These are phyloP conservation scores for Carnegiea gigantea DNA, from an alignment of 179 eudicot species.

Conservation along the genomic window DNA sequence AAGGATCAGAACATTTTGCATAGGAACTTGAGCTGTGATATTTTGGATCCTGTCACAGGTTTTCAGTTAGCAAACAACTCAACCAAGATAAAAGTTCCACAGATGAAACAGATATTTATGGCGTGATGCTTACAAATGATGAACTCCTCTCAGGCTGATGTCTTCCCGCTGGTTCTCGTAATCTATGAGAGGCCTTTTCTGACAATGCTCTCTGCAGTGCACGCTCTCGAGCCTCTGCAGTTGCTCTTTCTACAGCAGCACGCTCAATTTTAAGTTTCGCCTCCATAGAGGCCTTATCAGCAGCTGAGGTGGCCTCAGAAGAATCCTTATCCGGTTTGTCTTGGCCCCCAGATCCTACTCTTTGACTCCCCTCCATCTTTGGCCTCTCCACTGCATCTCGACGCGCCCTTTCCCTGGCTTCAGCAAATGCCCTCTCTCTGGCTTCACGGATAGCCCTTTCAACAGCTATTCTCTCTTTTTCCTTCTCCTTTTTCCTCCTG, in stretches of 20 bases:
- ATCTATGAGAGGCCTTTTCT: slow-evolving; percentile 51
- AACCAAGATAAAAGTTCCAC: slow-evolving; percentile 6
- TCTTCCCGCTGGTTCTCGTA: slow-evolving; percentile 45
- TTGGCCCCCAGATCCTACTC: slow-evolving; percentile 53
- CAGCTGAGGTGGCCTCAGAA: slow-evolving; percentile 35
- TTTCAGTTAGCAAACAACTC: slow-evolving; percentile 17
- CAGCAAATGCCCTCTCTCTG: slow-evolving; percentile 92
- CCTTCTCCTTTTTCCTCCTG: slow-evolving; percentile 65
- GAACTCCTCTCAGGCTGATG: slow-evolving; percentile 35
- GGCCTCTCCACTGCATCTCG: slow-evolving; percentile 89
- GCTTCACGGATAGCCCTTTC: slow-evolving; percentile 93
- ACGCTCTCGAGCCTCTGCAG: slow-evolving; percentile 94
- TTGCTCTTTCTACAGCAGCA: slow-evolving; percentile 95
- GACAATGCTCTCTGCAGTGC: slow-evolving; percentile 83
- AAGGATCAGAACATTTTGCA: slow-evolving; percentile 27
- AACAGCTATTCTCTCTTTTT: slow-evolving; percentile 70
- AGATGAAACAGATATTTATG: slow-evolving; percentile 8
- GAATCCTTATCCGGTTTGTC: slow-evolving; percentile 59
- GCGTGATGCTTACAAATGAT: slow-evolving; percentile 20
- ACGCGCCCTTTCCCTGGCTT: slow-evolving; percentile 84
- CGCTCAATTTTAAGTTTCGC: slow-evolving; percentile 84
- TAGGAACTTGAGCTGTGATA: slow-evolving; percentile 34
- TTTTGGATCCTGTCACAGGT: slow-evolving; percentile 37
- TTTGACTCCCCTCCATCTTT: slow-evolving; percentile 61
- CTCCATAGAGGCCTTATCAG: slow-evolving; percentile 64